Percentiles rank a stretch among this genome's conserved stretches.
phyloP scores from a whole-genome alignment of 2,329 filamentous ascomycete genomes.

The Claviceps capensis region DNA sequence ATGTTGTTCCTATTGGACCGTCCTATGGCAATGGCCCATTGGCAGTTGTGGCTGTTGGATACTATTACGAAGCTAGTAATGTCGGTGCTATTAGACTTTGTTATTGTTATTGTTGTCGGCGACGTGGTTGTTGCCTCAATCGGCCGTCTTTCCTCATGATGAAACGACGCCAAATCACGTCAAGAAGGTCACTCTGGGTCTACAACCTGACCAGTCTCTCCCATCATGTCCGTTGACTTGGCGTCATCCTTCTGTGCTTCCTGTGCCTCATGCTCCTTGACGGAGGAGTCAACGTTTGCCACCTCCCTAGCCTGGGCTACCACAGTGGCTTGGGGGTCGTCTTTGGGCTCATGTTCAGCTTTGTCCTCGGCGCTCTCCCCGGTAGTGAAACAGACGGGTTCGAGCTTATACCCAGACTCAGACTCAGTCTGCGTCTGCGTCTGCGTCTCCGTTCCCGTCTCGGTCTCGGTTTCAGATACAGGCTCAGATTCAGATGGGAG shows the following conservation, averaged over 20 bases:
- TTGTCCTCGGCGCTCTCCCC: neutral
- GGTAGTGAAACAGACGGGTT: neutral
- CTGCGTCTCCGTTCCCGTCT: neutral
- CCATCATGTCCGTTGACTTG: slow-evolving; percentile 3
- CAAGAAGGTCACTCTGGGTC: slow-evolving; percentile 3
- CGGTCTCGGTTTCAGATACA: neutral
- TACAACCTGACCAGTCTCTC: slow-evolving; percentile 2
- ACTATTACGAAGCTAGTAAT: too few species aligned
- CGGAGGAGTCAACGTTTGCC: neutral
- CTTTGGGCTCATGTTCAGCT: neutral
- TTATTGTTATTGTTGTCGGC: neutral
- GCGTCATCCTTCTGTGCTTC: neutral
- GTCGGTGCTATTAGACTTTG: too few species aligned
- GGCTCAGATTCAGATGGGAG: neutral
- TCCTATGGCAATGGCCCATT: too few species aligned
- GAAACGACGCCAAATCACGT: neutral
- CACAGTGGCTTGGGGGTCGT: neutral
- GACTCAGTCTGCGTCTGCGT: neutral
- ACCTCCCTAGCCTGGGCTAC: neutral
- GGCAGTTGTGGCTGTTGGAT: too few species aligned
- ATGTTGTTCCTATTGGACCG: too few species aligned
- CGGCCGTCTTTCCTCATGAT: neutral
- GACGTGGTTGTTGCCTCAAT: neutral
- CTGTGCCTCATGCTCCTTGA: neutral
- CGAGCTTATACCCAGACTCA: neutral